Conservation (phyloP, 768 basidiomycete species). For the Auriculariales sp. region DNA sequence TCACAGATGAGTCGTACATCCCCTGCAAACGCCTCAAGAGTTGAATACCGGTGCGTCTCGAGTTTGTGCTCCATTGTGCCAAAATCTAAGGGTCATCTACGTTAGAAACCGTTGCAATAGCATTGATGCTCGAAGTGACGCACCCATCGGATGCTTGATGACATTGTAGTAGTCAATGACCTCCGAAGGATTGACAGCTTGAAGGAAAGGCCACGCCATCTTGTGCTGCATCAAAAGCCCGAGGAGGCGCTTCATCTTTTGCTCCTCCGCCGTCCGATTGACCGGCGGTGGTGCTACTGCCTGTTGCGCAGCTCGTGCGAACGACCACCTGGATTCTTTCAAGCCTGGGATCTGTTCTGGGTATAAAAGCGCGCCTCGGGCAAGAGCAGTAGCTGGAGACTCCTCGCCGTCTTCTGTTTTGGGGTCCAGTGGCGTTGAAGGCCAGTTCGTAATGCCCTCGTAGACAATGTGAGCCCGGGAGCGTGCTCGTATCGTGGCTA, state of each 20-base stretch:
- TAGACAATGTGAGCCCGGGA: slow-evolving; percentile 80
- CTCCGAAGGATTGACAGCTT: slow-evolving; percentile 65
- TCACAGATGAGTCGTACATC: slow-evolving; percentile 79
- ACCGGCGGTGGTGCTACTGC: not conserved
- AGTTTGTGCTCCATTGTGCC: slow-evolving; percentile 80
- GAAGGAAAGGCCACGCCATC: slow-evolving; percentile 75
- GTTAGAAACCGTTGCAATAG: not conserved
- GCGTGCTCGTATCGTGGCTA: slow-evolving; percentile 75
- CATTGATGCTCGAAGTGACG: slow-evolving; percentile 13
- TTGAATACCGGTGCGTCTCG: slow-evolving; percentile 69
- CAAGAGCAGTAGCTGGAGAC: slow-evolving; percentile 77
- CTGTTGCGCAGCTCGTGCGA: no score
- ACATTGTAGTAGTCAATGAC: slow-evolving; percentile 85
- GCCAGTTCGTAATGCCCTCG: slow-evolving; percentile 45
- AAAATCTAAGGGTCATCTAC: slow-evolving; percentile 41
- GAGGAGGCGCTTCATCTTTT: slow-evolving; percentile 56
- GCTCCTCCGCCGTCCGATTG: not conserved
- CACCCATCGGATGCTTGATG: slow-evolving; percentile 87
- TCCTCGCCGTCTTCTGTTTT: slow-evolving; percentile 86
- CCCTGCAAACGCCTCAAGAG: slow-evolving; percentile 56
- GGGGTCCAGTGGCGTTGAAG: no score
- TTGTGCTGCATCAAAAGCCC: slow-evolving; percentile 66
- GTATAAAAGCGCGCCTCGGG: no score
- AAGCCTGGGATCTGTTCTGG: no score
- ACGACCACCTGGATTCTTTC: no score